Evolutionary conservation across 192 early-diverging fungal species (phyloP), one percentile per base, ranked within the genome.

Genomic region (Rhizoclosmatium sp.): DNA sequence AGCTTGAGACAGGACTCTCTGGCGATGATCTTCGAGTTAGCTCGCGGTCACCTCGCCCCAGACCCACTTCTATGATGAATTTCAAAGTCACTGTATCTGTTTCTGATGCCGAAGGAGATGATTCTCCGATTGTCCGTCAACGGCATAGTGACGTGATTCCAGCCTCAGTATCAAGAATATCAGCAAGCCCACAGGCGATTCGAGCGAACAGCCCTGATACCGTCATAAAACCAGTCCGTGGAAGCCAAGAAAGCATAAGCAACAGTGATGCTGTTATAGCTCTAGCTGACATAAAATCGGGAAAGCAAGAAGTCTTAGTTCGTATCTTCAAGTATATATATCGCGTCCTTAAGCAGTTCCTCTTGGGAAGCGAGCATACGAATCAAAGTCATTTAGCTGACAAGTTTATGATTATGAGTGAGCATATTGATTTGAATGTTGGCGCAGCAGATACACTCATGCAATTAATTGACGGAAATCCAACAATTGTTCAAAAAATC

Each of bases 361-460:
- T 84, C 2, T 61, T 84, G 40, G 82, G 82, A 10, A 75, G 69
- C 21, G 80, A 84, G n/a, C 66, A 78, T 44, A 51, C 7, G 40
- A 84, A 84, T 46, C 82, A 84, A 51, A 61, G 79, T 21, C 81
- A 84, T 75, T 19, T 84, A 31, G 81, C 82, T 3, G 58, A 66
- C n/a, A 70, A 81, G n/a, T 84, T 82, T 56, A 62, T 79, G 67
- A 82, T 72, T 3, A 10, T 84, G 10, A 64, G 76, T 68, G 54
- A 58, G 16, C 82, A 84, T 47, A 54, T 84, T 47, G 76, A 79
- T 67, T 41, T 82, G 12, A 82, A 84, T 48, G 46, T 84, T 73
- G 82, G 82, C 49, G 82, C 82, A 5, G 82, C 82, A 23, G 82
- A 84, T 31, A 71, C 82, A 2, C 47, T 84, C 12, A 84, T 84